Conservation (phyloP, 106 monocot species). For the Dendrobium nobile region DNA sequence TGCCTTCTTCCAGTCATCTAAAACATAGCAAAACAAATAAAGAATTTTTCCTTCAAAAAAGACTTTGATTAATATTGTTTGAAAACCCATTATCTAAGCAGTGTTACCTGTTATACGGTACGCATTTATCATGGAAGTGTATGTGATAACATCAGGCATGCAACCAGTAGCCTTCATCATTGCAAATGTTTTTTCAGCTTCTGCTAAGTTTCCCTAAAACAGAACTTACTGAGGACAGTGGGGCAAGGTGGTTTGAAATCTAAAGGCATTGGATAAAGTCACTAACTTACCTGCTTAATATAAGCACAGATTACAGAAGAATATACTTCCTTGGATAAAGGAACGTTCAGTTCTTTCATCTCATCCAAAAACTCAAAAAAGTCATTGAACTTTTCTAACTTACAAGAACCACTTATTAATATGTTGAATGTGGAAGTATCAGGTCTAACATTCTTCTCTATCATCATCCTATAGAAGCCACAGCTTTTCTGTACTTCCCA, state of each 20-base stretch:
- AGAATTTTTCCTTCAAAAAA: neutral
- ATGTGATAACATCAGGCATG: constrained; percentile 67
- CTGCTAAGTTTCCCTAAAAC: constrained; percentile 52
- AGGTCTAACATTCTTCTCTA: constrained; percentile 52
- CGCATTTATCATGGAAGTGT: constrained; percentile 88
- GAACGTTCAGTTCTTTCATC: constrained; percentile 61
- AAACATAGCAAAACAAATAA: neutral
- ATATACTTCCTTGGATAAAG: constrained; percentile 81
- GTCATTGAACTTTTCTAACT: constrained; percentile 62
- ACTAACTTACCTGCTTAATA: constrained; percentile 62
- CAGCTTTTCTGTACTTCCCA: constrained; percentile 73
- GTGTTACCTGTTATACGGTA: constrained; percentile 53
- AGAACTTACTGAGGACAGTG: constrained; percentile 1
- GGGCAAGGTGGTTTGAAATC: neutral
- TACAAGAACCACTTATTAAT: constrained; percentile 77
- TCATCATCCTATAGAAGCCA: constrained; percentile 63
- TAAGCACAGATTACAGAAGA: constrained; percentile 86
- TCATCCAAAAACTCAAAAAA: constrained; percentile 69
- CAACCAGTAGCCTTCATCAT: constrained; percentile 58
- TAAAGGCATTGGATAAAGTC: neutral
- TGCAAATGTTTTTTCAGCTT: constrained; percentile 71
- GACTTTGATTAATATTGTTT: neutral
- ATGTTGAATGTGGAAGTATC: constrained; percentile 84
- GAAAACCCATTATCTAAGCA: neutral
- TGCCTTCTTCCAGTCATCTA: constrained; percentile 69